Base-by-base conservation (phyloP, 108 stramenopile genomes). In the Cylindrotheca closterium region DNA sequence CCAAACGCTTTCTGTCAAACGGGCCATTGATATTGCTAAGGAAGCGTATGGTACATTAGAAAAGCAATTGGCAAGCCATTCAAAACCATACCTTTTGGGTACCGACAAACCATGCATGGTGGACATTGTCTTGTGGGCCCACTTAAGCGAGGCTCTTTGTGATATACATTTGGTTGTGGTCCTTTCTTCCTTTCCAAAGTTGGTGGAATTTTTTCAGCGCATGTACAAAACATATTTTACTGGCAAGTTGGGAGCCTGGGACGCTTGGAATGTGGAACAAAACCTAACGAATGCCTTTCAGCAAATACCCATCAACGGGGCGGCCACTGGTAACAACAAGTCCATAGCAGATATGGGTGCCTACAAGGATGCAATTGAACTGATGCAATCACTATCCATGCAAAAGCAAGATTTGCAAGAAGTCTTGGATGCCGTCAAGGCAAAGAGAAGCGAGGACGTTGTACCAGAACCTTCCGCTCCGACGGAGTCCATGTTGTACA, bases 91-190 rank as follows among this genome's bases (percentile, higher is more conserved):
- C 56, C 56, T 87, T 19, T 67, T 85, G 55, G 78, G 80, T 56
- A 80, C 81, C 4, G 52, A 57, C 15, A 37, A 59, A n/a, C 86
- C 83, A 4, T 73, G 79, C 15, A 42, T 60, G 49, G 63, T 84
- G 10, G 89, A 91, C 68, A 82, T 73, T 17, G 45, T 79, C 1
- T 42, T 91, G 1, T 91, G 86, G 83, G 82, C 77, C 10, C 86
- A 87, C 65, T 57, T 91, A 47, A 84, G 84, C 7, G 82, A 87
- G 19, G 89, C 89, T 15, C 65, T 87, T 8, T 73, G 75, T 55
- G 80, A 91, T 67, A 78, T 87, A 2, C 78, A 91, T 59, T 65
- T 91, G 34, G 82, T 87, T 4, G 70, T 77, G 12, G 63, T 87
- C 22, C 59, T 91, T 45, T 61, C 86, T n/a, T 68, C 80, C 19